These are phyloP conservation scores for Colletotrichum ledebouriae DNA, from an alignment of 2,329 filamentous ascomycete genomes.

Conservation along the genomic window DNA sequence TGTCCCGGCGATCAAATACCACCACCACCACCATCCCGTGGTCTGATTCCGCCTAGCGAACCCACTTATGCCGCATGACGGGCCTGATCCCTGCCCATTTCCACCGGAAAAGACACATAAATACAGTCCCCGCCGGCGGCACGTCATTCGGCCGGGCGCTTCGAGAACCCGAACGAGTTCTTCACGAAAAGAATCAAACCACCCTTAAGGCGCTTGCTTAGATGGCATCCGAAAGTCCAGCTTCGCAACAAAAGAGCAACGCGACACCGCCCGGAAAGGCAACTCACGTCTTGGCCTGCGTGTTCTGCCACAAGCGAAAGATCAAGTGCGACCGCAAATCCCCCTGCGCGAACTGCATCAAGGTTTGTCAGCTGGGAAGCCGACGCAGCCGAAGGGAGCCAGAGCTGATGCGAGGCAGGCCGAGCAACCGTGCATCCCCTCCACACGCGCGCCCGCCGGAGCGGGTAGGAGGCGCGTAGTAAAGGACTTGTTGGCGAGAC, in stretches of 20 bases:
- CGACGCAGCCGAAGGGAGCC: slow-evolving; percentile 5
- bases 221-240: slow-evolving; percentile 33
- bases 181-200: slow-evolving; percentile 2
- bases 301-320: slow-evolving; percentile 71
- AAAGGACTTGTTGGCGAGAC: slow-evolving; percentile 29
- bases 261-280: slow-evolving; percentile 14
- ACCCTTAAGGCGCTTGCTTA: neutral
- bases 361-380: slow-evolving; percentile 43
- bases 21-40: neutral
- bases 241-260: slow-evolving; percentile 9
- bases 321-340: slow-evolving; percentile 72
- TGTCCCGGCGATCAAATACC: too few relatives aligned
- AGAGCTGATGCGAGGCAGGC: slow-evolving; percentile 65
- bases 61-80: slow-evolving; percentile 3
- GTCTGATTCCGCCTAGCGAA: slow-evolving; percentile 22
- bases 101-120: slow-evolving; percentile 18
- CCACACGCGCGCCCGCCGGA: slow-evolving; percentile 28
- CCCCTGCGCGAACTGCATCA: slow-evolving; percentile 65
- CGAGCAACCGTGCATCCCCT: slow-evolving; percentile 33
- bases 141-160: slow-evolving; percentile 16
- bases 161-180: slow-evolving; percentile 5
- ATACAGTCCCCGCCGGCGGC: neutral
- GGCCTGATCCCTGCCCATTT: slow-evolving; percentile 4
- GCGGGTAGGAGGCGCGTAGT: slow-evolving; percentile 27
- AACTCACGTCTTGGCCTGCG: slow-evolving; percentile 54